phyloP scores from a whole-genome alignment of 2,329 filamentous ascomycete genomes.

The Sporothrix globosa region DNA sequence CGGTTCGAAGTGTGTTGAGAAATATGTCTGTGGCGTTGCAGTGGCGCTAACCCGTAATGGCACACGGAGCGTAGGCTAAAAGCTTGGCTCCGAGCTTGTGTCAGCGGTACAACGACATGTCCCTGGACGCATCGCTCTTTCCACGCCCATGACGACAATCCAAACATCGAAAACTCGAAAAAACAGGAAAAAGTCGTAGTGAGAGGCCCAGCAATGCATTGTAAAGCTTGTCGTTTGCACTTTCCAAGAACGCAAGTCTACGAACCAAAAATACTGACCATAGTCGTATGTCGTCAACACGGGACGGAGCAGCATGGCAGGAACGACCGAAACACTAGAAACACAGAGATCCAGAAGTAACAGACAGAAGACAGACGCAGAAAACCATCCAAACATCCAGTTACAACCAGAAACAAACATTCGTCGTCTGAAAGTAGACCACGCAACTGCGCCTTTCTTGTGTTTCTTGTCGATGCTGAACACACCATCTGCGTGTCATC shows the following conservation, averaged over 20 bases:
- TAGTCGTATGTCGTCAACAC: conserved; percentile 19
- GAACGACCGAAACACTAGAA: conserved; percentile 19
- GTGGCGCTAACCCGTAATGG: conserved; percentile 9
- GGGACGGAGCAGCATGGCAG: conserved; percentile 1
- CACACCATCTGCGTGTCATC: conserved; percentile 1
- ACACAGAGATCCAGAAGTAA: background rate
- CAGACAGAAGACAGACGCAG: background rate
- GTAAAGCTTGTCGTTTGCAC: background rate
- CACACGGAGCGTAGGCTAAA: background rate
- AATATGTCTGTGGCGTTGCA: conserved; percentile 3
- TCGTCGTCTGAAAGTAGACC: background rate
- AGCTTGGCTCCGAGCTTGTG: conserved; percentile 18
- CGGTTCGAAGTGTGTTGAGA: conserved; percentile 19
- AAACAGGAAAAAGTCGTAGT: background rate
- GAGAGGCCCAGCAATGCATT: background rate
- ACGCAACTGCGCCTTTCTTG: background rate
- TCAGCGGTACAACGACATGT: conserved; percentile 4
- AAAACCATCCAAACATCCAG: conserved; percentile 3
- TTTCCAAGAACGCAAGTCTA: background rate
- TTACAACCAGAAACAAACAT: background rate
- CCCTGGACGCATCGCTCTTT: background rate
- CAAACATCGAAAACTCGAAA: background rate
- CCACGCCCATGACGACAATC: background rate
- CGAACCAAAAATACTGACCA: background rate
- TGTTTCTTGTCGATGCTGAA: conserved; percentile 3